Conservation (phyloP, 805 yeast genomes). For the Danielozyma ontarioensis region DNA sequence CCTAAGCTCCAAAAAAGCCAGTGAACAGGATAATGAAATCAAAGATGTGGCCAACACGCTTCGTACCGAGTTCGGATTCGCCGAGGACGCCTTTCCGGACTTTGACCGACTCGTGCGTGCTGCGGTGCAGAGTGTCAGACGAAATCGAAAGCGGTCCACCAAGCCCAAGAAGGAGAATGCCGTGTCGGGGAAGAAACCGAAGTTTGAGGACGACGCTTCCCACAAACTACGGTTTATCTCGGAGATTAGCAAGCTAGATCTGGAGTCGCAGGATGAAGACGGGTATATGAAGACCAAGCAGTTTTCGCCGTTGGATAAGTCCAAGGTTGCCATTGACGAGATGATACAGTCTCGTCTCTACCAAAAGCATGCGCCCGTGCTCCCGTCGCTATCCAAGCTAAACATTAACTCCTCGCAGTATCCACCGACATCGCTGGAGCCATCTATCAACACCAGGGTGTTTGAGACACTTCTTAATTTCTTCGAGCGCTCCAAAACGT, state of each 20-base stretch:
- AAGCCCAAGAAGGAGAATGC: conserved; percentile 17
- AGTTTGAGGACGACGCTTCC: conserved; percentile 1
- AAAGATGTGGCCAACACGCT: conserved; percentile 71
- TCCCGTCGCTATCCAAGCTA: conserved; percentile 3
- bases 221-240: conserved; percentile 18
- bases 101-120: conserved; percentile 89
- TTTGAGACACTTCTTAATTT: conserved; percentile 23
- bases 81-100: conserved; percentile 53
- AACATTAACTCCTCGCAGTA: conserved; percentile 1
- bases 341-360: conserved; percentile 40
- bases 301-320: conserved; percentile 29
- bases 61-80: conserved; percentile 73
- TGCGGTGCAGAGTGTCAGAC: conserved; percentile 87
- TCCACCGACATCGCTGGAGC: conserved; percentile 6
- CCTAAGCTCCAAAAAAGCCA: conserved; percentile 68
- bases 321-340: conserved; percentile 44
- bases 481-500: conserved; percentile 60
- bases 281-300: conserved; percentile 25
- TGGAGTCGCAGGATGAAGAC: conserved; percentile 30
- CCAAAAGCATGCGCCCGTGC: conserved; percentile 1
- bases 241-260: conserved; percentile 28
- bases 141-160: conserved; percentile 72
- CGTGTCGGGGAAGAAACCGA: conserved; percentile 6
- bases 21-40: conserved; percentile 86
- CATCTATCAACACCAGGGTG: conserved; percentile 12